Conservation (phyloP, 2,329 filamentous ascomycete species). For the Fonsecaea nubica region DNA sequence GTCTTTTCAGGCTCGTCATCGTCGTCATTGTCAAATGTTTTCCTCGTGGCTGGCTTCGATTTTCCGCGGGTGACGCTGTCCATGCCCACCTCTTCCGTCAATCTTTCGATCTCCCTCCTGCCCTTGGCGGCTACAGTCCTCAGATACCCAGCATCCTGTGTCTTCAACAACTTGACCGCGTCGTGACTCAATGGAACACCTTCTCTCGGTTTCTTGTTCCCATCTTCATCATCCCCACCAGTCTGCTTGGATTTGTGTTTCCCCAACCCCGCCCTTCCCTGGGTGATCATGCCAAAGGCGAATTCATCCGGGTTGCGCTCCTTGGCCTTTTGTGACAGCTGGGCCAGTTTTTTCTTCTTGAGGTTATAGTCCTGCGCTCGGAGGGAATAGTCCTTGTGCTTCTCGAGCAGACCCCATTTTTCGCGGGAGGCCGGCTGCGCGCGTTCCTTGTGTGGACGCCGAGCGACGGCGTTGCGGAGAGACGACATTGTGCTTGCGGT, state of each 20-base stretch:
- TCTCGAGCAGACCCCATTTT: constrained; percentile 91
- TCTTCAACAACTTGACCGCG: constrained; percentile 69
- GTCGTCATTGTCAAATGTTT: constrained; percentile 47
- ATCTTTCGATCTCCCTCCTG: constrained; percentile 52
- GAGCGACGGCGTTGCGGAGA: constrained; percentile 69
- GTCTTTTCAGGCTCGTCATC: constrained; percentile 41
- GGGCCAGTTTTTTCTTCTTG: constrained; percentile 66
- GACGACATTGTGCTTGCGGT: constrained; percentile 59
- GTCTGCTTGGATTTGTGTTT: constrained; percentile 50
- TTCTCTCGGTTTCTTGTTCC: constrained; percentile 4
- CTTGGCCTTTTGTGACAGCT: constrained; percentile 64
- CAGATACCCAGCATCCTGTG: constrained; percentile 68
- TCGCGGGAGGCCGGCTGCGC: constrained; percentile 82
- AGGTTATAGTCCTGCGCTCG: constrained; percentile 68
- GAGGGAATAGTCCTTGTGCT: constrained; percentile 82
- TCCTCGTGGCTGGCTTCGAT: constrained; percentile 41
- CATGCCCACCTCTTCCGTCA: constrained; percentile 49
- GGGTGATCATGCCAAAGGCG: constrained; percentile 68
- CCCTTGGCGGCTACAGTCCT: constrained; percentile 64
- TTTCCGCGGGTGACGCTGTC: constrained; percentile 40
- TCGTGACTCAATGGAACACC: constrained; percentile 56
- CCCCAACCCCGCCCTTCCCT: constrained; percentile 50
- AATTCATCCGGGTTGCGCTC: constrained; percentile 72
- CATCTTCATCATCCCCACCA: constrained; percentile 40
- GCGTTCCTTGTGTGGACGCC: constrained; percentile 87